Evolutionary conservation across 208 protist species (phyloP).

Genomic region (Acanthamoeba culbertsoni): DNA sequence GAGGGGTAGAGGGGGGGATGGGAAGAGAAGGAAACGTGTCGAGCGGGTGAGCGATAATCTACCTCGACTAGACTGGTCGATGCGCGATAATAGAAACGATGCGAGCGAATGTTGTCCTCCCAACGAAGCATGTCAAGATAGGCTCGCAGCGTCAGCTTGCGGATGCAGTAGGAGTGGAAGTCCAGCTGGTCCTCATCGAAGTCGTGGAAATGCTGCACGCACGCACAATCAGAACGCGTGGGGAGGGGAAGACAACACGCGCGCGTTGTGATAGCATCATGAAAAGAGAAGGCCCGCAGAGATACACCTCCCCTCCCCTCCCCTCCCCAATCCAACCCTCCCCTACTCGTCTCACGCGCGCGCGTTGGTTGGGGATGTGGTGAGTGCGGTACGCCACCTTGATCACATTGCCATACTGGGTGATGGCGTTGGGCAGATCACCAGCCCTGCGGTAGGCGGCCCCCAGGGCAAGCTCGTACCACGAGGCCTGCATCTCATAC

Average conservation of each 20-base stretch:
- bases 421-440: constrained; percentile 89
- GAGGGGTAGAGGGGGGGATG: too few species aligned
- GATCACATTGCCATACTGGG: constrained; percentile 90
- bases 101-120: constrained; percentile 48
- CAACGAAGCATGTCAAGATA: constrained; percentile 90
- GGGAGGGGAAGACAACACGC: background rate
- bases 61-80: background rate
- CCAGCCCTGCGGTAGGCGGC: constrained; percentile 86
- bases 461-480: constrained; percentile 93
- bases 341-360: too few species aligned
- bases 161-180: constrained; percentile 96
- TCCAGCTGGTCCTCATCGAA: constrained; percentile 93
- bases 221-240: background rate
- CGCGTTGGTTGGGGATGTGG: too few species aligned
- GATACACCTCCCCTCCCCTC: too few species aligned
- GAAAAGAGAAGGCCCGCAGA: too few species aligned
- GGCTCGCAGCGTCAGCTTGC: constrained; percentile 92
- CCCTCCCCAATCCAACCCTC: too few species aligned
- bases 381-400: too few species aligned
- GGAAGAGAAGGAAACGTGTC: too few species aligned
- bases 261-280: background rate
- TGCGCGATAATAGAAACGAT: background rate
- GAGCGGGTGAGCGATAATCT: too few species aligned
- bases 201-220: constrained; percentile 86
- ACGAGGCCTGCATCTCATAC: constrained; percentile 94